Conservation (phyloP, 1,139 yeast species). For the Candida labiduridarum region DNA sequence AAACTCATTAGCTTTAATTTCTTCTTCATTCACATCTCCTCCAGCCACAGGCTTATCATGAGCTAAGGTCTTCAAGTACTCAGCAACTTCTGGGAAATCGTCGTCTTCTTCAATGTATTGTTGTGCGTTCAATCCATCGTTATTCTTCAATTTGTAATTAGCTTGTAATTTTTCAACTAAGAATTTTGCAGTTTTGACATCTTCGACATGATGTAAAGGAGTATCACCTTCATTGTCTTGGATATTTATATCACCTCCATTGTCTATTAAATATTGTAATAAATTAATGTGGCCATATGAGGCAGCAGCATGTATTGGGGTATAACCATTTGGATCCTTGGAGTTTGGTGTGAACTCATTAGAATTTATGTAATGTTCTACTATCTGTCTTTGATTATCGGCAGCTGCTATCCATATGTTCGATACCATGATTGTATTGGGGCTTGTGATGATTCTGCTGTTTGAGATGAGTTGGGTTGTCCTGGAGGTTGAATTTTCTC, state of each 20-base stretch:
- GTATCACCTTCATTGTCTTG: conserved; percentile 92
- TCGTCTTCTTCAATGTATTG: conserved; percentile 79
- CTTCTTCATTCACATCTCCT: conserved; percentile 11
- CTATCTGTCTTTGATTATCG: conserved; percentile 68
- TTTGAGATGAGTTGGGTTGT: conserved; percentile 4
- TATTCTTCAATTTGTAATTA: conserved; percentile 61
- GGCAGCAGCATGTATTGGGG: conserved; percentile 96
- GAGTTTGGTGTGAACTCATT: conserved; percentile 65
- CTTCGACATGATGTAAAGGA: conserved; percentile 90
- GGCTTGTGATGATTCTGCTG: background rate
- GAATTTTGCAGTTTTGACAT: conserved; percentile 59
- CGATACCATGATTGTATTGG: conserved; percentile 35
- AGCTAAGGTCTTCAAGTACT: conserved; percentile 55
- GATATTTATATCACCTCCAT: conserved; percentile 80
- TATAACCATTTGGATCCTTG: conserved; percentile 90
- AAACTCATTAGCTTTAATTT: conserved; percentile 16
- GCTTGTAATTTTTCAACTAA: conserved; percentile 71
- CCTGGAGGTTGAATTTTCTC: background rate
- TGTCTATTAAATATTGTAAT: conserved; percentile 54
- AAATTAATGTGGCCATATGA: conserved; percentile 83
- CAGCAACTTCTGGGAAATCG: conserved; percentile 78
- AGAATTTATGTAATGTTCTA: conserved; percentile 53
- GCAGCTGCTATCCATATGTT: conserved; percentile 97
- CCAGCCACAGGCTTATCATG: conserved; percentile 31
- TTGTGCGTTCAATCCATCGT: conserved; percentile 71